phyloP scores from a whole-genome alignment of 2,329 filamentous ascomycete genomes.

The Aspergillus transmontanensis region DNA sequence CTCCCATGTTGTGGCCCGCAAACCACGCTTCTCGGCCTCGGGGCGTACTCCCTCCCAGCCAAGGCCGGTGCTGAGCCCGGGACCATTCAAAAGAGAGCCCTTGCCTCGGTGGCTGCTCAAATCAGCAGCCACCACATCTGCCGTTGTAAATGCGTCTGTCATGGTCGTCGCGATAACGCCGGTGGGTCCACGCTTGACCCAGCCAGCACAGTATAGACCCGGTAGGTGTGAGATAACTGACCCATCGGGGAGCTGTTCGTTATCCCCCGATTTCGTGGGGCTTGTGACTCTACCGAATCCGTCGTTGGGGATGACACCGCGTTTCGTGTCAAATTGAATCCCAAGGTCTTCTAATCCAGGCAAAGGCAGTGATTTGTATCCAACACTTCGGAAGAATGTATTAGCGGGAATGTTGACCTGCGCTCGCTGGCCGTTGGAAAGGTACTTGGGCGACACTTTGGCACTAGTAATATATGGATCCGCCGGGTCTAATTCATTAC shows the following conservation, averaged over 20 bases:
- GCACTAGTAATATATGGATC: slow-evolving; percentile 55
- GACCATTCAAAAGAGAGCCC: slow-evolving; percentile 51
- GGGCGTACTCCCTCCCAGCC: slow-evolving; percentile 79
- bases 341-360: slow-evolving; percentile 72
- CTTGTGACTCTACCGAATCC: slow-evolving; percentile 70
- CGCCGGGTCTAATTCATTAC: slow-evolving; percentile 54
- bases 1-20: slow-evolving; percentile 73
- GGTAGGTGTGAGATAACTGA: slow-evolving; percentile 57
- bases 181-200: slow-evolving; percentile 93
- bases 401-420: slow-evolving; percentile 62
- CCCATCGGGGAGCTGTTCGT: slow-evolving; percentile 32
- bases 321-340: slow-evolving; percentile 73
- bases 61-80: slow-evolving; percentile 42
- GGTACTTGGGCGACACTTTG: slow-evolving; percentile 48
- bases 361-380: slow-evolving; percentile 81
- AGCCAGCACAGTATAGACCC: slow-evolving; percentile 89
- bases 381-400: slow-evolving; percentile 88
- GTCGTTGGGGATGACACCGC: slow-evolving; percentile 82
- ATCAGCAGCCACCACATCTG: slow-evolving; percentile 79
- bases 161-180: slow-evolving; percentile 96
- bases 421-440: slow-evolving; percentile 52
- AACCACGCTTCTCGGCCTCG: slow-evolving; percentile 59
- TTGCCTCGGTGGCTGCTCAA: slow-evolving; percentile 53
- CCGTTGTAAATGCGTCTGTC: slow-evolving; percentile 89
- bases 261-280: slow-evolving; percentile 28